Percentiles rank a stretch among this genome's conserved stretches.
Evolutionary conservation across 805 yeast genomes (phyloP).

Genomic region (Cyberlindnera americana): DNA sequence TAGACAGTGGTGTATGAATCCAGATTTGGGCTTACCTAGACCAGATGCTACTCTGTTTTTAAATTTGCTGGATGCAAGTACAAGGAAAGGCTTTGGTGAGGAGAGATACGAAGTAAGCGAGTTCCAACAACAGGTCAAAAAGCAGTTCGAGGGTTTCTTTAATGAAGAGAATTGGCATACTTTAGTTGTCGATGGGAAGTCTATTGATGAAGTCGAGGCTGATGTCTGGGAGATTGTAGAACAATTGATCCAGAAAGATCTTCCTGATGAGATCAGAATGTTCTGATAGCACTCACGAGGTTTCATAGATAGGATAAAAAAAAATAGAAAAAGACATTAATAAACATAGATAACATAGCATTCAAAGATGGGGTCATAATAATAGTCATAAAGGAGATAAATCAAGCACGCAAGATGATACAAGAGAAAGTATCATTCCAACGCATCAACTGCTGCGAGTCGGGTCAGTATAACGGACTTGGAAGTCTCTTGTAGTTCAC

Average conservation of each 20-base stretch:
- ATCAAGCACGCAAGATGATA: too few species aligned
- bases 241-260: conserved; percentile 3
- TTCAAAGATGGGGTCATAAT: not conserved
- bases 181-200: conserved; percentile 56
- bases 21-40: conserved; percentile 79
- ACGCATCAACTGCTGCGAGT: conserved; percentile 57
- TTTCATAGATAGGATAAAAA: too few species aligned
- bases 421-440: conserved; percentile 38
- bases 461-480: conserved; percentile 64
- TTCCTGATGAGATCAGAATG: conserved; percentile 11
- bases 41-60: conserved; percentile 85
- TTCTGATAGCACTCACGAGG: conserved; percentile 8
- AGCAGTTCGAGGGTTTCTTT: conserved; percentile 50
- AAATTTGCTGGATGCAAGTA: conserved; percentile 46
- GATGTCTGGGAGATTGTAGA: conserved; percentile 40
- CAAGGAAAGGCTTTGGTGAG: conserved; percentile 84
- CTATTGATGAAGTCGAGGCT: conserved; percentile 51
- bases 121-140: conserved; percentile 72
- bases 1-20: conserved; percentile 71
- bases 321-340: not conserved
- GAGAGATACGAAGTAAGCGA: conserved; percentile 80
- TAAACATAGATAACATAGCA: not conserved
- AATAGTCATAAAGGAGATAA: not conserved
- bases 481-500: conserved; percentile 86
- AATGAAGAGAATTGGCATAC: conserved; percentile 38